Evolutionary conservation across 441 rosid species (phyloP), one percentile per base, ranked within the genome.

Genomic region (Syzygium malaccense): DNA sequence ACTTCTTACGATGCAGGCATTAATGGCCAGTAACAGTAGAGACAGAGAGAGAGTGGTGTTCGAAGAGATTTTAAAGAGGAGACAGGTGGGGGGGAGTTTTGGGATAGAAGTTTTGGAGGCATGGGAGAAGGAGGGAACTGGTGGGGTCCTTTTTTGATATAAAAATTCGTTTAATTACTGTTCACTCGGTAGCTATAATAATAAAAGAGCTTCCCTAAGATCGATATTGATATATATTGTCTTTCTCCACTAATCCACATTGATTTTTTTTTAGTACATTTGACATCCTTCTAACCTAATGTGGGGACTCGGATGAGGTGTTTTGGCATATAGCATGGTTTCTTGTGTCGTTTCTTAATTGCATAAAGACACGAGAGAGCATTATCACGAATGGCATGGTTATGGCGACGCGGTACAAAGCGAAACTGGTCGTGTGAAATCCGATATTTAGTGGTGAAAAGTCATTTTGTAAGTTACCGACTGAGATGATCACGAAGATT

Each of bases 1-100:
- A 49, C 37, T 28, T 18, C 51, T 12, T 32, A 33, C 25, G 87
- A 86, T 49, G 68, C 45, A 53, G 86, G 89, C 92, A 91, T 91
- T 91, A 90, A 92, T 93, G 92, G 88, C 64, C 79, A 86, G 55
- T 30, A 33, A 89, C 80, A 68, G 30, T 30, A 90, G 87, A 88
- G 89, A 86, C 86, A 87, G 56, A 14, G 54, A 78, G 68, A 87
- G 89, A 87, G 86, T 89, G 91, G 93, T 91, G 90, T 60, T 88
- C 25, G 83, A 14, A 37, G 83, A 41, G 51, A 37, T 6, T 75
- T 41, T 37, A 41, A 75, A 41, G 83, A 23, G n/a, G 60, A 8
- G 28, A 87, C 64, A 62, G 37, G 28, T 89, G 14, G n/a, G 51
- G 93, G 91, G 91, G 92, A 92, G 92, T 57, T 88, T 85, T 85